phyloP scores from a whole-genome alignment of 1,139 yeast genomes.

The Lipomyces yarrowii region DNA sequence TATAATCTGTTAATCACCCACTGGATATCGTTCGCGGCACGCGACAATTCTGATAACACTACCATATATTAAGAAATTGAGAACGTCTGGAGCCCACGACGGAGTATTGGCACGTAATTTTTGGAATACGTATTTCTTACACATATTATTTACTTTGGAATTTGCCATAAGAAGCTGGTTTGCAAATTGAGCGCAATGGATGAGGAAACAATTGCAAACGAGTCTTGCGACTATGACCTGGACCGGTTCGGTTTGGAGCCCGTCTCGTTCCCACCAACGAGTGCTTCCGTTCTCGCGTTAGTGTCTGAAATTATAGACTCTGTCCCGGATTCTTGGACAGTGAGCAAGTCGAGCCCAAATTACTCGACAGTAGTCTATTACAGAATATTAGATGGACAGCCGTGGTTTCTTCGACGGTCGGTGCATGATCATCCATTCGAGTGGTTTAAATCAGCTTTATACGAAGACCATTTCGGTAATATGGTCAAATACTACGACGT shows the following conservation, averaged over 20 bases:
- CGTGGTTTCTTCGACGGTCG: slow-evolving; percentile 22
- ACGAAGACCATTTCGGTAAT: slow-evolving; percentile 17
- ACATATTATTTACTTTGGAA: background rate
- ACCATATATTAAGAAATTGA: too few species aligned
- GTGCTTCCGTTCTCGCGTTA: slow-evolving; percentile 10
- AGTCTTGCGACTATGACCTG: background rate
- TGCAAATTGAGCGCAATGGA: background rate
- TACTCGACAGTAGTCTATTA: slow-evolving; percentile 15
- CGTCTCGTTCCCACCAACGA: slow-evolving; percentile 13
- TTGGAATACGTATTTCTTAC: too few species aligned
- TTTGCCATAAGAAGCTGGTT: background rate
- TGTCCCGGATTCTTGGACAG: slow-evolving; percentile 15
- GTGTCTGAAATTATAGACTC: slow-evolving; percentile 12
- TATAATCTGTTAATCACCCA: too few species aligned
- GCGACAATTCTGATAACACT: too few species aligned
- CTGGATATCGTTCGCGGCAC: too few species aligned
- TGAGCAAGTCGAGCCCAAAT: slow-evolving; percentile 9
- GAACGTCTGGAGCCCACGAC: too few species aligned
- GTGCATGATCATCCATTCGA: slow-evolving; percentile 21
- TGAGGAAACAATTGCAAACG: background rate
- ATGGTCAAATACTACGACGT: slow-evolving; percentile 24
- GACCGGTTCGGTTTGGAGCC: slow-evolving; percentile 17
- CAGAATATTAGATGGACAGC: slow-evolving; percentile 14
- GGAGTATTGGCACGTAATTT: too few species aligned
- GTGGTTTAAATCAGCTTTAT: slow-evolving; percentile 24